phyloP scores from a whole-genome alignment of 2,329 filamentous ascomycete genomes.

The Trichoderma asperellum region DNA sequence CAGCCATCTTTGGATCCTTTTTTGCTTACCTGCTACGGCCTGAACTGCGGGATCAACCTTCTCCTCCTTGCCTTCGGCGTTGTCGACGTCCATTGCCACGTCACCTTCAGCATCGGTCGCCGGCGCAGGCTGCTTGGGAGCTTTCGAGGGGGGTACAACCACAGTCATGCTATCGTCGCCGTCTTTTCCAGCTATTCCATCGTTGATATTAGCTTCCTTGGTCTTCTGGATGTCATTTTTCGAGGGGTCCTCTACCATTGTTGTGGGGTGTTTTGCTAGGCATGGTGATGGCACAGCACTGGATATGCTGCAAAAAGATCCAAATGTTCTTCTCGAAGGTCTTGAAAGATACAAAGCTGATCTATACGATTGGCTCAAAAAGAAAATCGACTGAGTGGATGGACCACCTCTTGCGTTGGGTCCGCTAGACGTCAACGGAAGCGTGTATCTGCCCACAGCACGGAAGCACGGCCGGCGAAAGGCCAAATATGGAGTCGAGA shows the following conservation, averaged over 20 bases:
- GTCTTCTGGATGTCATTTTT: slow-evolving; percentile 65
- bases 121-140: slow-evolving; percentile 60
- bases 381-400: slow-evolving; percentile 1
- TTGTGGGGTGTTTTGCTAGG: slow-evolving; percentile 74
- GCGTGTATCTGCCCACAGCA: slow-evolving; percentile 10
- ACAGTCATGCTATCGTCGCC: slow-evolving; percentile 81
- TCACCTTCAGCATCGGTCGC: slow-evolving; percentile 68
- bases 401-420: slow-evolving; percentile 4
- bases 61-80: slow-evolving; percentile 56
- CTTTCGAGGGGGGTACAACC: slow-evolving; percentile 74
- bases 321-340: background rate
- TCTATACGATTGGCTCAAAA: slow-evolving; percentile 7
- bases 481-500: background rate
- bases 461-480: background rate
- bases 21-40: slow-evolving; percentile 60
- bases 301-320: background rate
- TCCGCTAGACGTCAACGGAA: slow-evolving; percentile 10
- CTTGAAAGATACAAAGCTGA: background rate
- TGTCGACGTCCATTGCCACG: slow-evolving; percentile 68
- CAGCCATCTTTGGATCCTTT: background rate
- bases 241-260: slow-evolving; percentile 70
- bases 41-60: slow-evolving; percentile 65
- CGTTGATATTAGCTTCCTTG: slow-evolving; percentile 70
- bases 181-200: slow-evolving; percentile 66
- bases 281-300: slow-evolving; percentile 51